Percentiles rank a stretch among this genome's conserved stretches.
Evolutionary conservation across 768 basidiomycete genomes (phyloP).

Genomic region (Baorangia bicolor): DNA sequence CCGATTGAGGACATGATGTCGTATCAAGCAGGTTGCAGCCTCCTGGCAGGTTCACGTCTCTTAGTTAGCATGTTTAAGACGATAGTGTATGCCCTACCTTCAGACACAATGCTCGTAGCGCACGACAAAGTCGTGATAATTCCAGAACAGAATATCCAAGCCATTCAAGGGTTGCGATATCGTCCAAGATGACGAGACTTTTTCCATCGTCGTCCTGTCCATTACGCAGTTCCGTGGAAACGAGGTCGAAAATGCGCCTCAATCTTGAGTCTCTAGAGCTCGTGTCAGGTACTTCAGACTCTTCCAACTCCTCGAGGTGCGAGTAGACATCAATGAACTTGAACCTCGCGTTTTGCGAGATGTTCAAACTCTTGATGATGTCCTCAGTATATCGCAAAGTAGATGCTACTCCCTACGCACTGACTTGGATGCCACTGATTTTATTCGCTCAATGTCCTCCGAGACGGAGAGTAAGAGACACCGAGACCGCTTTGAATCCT

Average conservation of each 20-base stretch:
- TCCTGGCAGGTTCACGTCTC: constrained; percentile 34
- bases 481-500: constrained; percentile 35
- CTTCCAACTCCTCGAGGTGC: constrained; percentile 28
- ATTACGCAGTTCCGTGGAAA: constrained; percentile 28
- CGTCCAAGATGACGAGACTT: constrained; percentile 65
- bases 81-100: constrained; percentile 40
- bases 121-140: constrained; percentile 57
- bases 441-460: constrained; percentile 59
- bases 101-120: constrained; percentile 52
- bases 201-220: constrained; percentile 10
- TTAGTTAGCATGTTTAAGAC: not conserved
- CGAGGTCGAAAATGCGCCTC: constrained; percentile 37
- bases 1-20: constrained; percentile 59
- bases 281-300: constrained; percentile 8
- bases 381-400: constrained; percentile 4
- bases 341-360: constrained; percentile 40
- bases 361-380: constrained; percentile 32
- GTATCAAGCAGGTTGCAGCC: constrained; percentile 55
- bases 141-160: constrained; percentile 56
- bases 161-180: constrained; percentile 68
- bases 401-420: constrained; percentile 40
- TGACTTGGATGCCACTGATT: constrained; percentile 58
- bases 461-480: constrained; percentile 59
- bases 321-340: constrained; percentile 54
- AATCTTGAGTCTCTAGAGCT: constrained; percentile 16